phyloP scores from a whole-genome alignment of 2,329 filamentous ascomycete species.

The Tolypocladium album region DNA sequence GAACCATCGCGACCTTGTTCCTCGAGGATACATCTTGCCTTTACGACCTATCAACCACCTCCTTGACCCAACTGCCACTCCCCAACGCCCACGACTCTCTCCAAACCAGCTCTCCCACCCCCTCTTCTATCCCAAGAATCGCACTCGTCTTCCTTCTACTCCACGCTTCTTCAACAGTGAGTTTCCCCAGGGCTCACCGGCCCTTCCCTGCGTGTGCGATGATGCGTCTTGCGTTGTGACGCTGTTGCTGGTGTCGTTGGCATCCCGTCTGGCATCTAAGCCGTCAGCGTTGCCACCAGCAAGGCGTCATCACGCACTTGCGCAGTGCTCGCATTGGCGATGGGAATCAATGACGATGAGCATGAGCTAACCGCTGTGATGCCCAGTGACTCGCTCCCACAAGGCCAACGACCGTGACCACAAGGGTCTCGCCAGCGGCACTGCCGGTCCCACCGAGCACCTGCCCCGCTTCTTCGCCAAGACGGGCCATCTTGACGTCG shows the following conservation, averaged over 20 bases:
- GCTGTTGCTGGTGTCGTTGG: background rate
- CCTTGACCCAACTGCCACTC: background rate
- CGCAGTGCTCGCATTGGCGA: background rate
- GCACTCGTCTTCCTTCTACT: background rate
- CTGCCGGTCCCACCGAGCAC: constrained; percentile 56
- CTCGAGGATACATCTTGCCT: background rate
- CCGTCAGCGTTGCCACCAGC: background rate
- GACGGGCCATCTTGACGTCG: constrained; percentile 64
- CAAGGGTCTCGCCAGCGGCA: constrained; percentile 65
- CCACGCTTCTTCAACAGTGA: constrained; percentile 6
- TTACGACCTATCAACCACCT: background rate
- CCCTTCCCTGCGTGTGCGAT: constrained; percentile 1
- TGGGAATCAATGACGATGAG: background rate
- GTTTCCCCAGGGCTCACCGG: constrained; percentile 3
- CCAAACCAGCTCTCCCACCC: background rate
- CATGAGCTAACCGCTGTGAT: constrained; percentile 3
- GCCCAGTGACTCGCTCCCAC: constrained; percentile 95
- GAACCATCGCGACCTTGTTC: background rate
- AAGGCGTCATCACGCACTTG: background rate
- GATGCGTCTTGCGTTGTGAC: background rate
- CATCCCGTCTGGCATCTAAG: background rate
- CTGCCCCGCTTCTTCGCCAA: constrained; percentile 92
- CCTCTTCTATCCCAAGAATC: background rate
- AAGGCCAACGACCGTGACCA: constrained; percentile 94
- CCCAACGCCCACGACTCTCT: background rate